Evolutionary conservation across 352 stramenopile species (phyloP).

Genomic region (Pythium apleroticum): DNA sequence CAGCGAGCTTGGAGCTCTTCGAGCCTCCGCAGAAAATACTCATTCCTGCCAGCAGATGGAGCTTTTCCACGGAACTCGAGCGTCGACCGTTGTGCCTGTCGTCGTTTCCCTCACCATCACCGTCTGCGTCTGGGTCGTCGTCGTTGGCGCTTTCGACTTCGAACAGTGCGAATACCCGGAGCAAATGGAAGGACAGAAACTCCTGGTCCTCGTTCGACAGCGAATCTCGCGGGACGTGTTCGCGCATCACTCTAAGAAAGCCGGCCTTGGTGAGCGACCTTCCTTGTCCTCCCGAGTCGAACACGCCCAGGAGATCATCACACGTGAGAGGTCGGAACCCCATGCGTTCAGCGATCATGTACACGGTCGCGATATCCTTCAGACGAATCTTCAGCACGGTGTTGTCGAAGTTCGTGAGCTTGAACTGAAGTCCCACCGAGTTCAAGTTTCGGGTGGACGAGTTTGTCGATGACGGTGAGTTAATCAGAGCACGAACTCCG

Average conservation of each 20-base stretch:
- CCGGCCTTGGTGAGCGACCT: slow-evolving; percentile 69
- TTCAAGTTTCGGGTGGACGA: slow-evolving; percentile 56
- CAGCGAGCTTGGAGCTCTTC: slow-evolving; percentile 94
- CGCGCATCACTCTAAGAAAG: slow-evolving; percentile 76
- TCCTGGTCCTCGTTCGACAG: slow-evolving; percentile 87
- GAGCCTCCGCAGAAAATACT: slow-evolving; percentile 93
- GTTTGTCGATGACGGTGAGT: slow-evolving; percentile 45
- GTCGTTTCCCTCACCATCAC: slow-evolving; percentile 16
- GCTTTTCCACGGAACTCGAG: slow-evolving; percentile 66
- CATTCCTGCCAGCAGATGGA: slow-evolving; percentile 81
- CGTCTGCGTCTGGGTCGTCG: slow-evolving; percentile 34
- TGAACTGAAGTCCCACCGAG: slow-evolving; percentile 82
- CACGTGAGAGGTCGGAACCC: slow-evolving; percentile 69
- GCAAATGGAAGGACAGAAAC: slow-evolving; percentile 84
- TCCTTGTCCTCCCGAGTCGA: slow-evolving; percentile 72
- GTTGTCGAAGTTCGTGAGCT: slow-evolving; percentile 85
- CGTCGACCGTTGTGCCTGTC: slow-evolving; percentile 15
- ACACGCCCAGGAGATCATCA: slow-evolving; percentile 61
- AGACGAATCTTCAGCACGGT: slow-evolving; percentile 76
- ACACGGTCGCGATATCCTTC: slow-evolving; percentile 85
- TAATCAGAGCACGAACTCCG: slow-evolving; percentile 62
- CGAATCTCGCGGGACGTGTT: slow-evolving; percentile 65
- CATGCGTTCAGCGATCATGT: slow-evolving; percentile 86
- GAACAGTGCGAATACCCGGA: slow-evolving; percentile 82
- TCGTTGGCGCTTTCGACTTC: slow-evolving; percentile 69